A percentile compares a stretch with the other conserved stretches of the same genome.
phyloP scores from a whole-genome alignment of 2,329 filamentous ascomycete genomes.

The Lachnellula arida region DNA sequence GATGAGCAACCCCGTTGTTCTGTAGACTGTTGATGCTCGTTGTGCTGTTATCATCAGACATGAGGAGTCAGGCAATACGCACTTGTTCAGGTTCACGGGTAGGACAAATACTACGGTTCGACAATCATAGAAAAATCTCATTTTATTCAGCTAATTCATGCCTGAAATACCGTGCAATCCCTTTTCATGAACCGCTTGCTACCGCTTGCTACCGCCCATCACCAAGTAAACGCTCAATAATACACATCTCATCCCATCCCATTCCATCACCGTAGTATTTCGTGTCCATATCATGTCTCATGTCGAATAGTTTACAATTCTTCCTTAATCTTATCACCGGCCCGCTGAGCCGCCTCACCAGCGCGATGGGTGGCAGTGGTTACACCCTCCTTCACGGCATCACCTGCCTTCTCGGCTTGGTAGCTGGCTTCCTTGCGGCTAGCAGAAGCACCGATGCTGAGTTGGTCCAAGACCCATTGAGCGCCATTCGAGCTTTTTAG shows the following conservation, averaged over 20 bases:
- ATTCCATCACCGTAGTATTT: background rate
- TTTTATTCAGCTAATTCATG: background rate
- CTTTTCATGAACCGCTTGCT: background rate
- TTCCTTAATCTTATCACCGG: conserved; percentile 30
- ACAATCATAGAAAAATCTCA: background rate
- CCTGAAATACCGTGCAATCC: background rate
- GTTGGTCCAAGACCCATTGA: conserved; percentile 44
- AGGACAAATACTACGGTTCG: background rate
- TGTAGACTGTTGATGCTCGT: too few species aligned
- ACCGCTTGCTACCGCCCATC: background rate
- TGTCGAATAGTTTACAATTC: conserved; percentile 27
- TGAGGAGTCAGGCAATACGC: too few species aligned
- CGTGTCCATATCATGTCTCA: background rate
- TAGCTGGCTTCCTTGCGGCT: conserved; percentile 39
- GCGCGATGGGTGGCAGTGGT: conserved; percentile 32
- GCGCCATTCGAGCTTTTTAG: conserved; percentile 32
- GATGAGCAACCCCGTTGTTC: too few species aligned
- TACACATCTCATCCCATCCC: background rate
- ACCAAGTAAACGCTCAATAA: background rate
- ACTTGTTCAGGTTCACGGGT: background rate
- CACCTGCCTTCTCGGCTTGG: conserved; percentile 42
- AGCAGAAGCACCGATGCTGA: conserved; percentile 43
- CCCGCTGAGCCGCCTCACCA: conserved; percentile 34
- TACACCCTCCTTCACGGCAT: conserved; percentile 33
- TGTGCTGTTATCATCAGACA: too few species aligned